phyloP scores from a whole-genome alignment of 2,329 filamentous ascomycete genomes.

The Pseudogymnoascus sp. region DNA sequence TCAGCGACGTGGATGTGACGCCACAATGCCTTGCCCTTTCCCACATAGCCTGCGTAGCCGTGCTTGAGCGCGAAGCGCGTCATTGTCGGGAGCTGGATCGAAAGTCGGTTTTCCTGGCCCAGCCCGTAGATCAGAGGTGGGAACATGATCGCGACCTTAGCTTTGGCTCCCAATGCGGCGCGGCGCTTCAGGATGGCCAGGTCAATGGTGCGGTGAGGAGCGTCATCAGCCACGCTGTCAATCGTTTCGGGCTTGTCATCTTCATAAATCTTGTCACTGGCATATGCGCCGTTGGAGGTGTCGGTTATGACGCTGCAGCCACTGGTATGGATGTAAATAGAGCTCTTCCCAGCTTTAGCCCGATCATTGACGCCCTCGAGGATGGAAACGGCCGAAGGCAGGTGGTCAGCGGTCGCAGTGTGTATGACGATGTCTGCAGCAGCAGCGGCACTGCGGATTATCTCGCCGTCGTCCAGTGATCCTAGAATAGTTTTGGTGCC shows the following conservation, averaged over 20 bases:
- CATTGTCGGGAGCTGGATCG: slow-evolving; percentile 40
- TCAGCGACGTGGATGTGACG: slow-evolving; percentile 40
- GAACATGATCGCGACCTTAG: slow-evolving; percentile 40
- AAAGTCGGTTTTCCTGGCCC: slow-evolving; percentile 33
- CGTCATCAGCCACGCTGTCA: slow-evolving; percentile 33
- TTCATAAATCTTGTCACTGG: slow-evolving; percentile 34
- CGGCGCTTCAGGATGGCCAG: slow-evolving; percentile 33
- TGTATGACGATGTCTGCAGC: slow-evolving; percentile 38
- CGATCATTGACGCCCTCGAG: slow-evolving; percentile 35
- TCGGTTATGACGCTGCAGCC: slow-evolving; percentile 36
- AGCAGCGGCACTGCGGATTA: slow-evolving; percentile 31
- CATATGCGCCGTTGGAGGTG: slow-evolving; percentile 27
- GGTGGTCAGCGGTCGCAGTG: slow-evolving; percentile 41
- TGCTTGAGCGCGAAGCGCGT: slow-evolving; percentile 34
- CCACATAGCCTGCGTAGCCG: slow-evolving; percentile 32
- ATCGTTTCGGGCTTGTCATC: slow-evolving; percentile 34
- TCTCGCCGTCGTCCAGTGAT: slow-evolving; percentile 33
- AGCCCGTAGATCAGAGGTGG: slow-evolving; percentile 41
- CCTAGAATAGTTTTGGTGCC: slow-evolving; percentile 34
- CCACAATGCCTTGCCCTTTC: slow-evolving; percentile 34
- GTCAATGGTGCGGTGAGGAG: slow-evolving; percentile 39
- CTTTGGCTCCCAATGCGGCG: slow-evolving; percentile 31
- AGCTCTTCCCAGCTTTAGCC: slow-evolving; percentile 29
- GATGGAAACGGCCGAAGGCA: slow-evolving; percentile 37
- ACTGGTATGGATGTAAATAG: slow-evolving; percentile 42